Conservation (phyloP, 768 basidiomycete genomes). For the Tylopilus intermedius region DNA sequence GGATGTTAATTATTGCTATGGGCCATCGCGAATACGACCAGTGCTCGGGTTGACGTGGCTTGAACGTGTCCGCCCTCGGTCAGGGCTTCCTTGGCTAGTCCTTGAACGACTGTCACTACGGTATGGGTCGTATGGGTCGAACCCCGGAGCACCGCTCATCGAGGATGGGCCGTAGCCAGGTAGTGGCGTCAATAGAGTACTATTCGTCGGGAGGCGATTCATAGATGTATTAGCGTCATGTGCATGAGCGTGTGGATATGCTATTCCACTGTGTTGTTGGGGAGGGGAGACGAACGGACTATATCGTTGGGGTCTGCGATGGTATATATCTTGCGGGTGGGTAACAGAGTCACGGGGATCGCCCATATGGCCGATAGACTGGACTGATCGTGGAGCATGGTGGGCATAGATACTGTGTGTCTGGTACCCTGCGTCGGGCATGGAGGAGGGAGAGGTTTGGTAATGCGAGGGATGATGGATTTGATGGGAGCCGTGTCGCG, state of each 20-base stretch:
- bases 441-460: slow-evolving; percentile 23
- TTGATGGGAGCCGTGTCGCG: slow-evolving; percentile 17
- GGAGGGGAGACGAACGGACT: slow-evolving; percentile 17
- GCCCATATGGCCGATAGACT: slow-evolving; percentile 6
- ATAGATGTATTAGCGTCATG: slow-evolving; percentile 22
- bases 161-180: slow-evolving; percentile 49
- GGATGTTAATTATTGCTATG: slow-evolving; percentile 2
- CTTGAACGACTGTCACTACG: slow-evolving; percentile 38
- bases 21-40: slow-evolving; percentile 10
- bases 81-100: slow-evolving; percentile 34
- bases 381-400: slow-evolving; percentile 22
- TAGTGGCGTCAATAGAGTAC: slow-evolving; percentile 69
- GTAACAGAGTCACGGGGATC: slow-evolving; percentile 19
- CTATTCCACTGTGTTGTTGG: slow-evolving; percentile 11
- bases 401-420: slow-evolving; percentile 21
- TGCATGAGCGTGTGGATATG: slow-evolving; percentile 25
- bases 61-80: slow-evolving; percentile 21
- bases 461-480: slow-evolving; percentile 16
- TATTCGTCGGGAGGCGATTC: slow-evolving; percentile 54
- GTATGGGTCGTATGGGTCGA: slow-evolving; percentile 29
- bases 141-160: slow-evolving; percentile 17
- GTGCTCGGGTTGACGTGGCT: slow-evolving; percentile 11
- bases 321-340: slow-evolving; percentile 17
- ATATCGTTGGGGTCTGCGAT: slow-evolving; percentile 28
- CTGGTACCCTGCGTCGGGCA: slow-evolving; percentile 23